Conservation (phyloP, 116 monocot species). For the Dioscorea cayenensis region DNA sequence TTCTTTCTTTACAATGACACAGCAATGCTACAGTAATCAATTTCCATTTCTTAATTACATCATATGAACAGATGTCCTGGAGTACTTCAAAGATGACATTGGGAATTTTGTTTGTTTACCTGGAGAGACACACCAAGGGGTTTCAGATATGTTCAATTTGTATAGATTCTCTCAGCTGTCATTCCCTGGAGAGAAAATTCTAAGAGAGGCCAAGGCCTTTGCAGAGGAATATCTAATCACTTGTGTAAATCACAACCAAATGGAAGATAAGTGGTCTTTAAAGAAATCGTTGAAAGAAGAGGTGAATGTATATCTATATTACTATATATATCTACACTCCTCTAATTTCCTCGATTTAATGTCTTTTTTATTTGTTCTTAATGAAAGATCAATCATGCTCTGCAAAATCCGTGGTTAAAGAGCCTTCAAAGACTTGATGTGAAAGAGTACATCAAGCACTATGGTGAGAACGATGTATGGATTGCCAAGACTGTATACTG, state of each 20-base stretch:
- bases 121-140: conserved; percentile 74
- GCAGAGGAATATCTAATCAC: conserved; percentile 37
- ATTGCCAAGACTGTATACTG: conserved; percentile 93
- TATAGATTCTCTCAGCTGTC: conserved; percentile 61
- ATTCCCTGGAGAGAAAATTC: conserved; percentile 54
- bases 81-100: conserved; percentile 27
- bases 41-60: too few species aligned
- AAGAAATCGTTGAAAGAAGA: conserved; percentile 78
- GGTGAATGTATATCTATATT: conserved; percentile 19
- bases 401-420: conserved; percentile 76
- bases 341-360: background rate
- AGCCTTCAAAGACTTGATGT: conserved; percentile 83
- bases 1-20: too few species aligned
- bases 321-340: too few species aligned
- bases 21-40: too few species aligned
- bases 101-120: conserved; percentile 81
- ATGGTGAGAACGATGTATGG: conserved; percentile 70
- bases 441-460: conserved; percentile 65
- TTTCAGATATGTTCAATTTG: conserved; percentile 83
- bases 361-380: background rate
- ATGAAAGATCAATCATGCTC: conserved; percentile 56
- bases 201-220: conserved; percentile 51
- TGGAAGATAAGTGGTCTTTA: conserved; percentile 81
- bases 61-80: too few species aligned
- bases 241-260: too few species aligned